phyloP scores from a whole-genome alignment of 179 eudicot species.

The Nepenthes alata region DNA sequence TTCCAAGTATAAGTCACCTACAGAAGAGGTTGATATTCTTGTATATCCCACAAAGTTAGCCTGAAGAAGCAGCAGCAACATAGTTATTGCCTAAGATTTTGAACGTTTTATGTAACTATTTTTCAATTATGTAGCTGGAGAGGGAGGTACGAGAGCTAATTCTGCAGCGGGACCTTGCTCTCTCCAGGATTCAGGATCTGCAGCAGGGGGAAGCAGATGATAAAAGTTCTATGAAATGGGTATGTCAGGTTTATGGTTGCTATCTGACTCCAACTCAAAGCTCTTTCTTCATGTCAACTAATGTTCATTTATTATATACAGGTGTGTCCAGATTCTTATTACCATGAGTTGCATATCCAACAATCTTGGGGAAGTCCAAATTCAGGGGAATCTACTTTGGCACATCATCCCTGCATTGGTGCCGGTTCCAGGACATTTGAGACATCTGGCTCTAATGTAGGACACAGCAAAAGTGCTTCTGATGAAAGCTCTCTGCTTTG shows the following conservation, averaged over 20 bases:
- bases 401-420: conserved; percentile 14
- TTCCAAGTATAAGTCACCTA: no score
- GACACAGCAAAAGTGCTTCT: conserved; percentile 28
- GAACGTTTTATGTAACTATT: not conserved
- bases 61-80: not conserved
- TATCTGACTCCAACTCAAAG: not conserved
- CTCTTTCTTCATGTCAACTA: not conserved
- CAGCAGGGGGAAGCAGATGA: conserved; percentile 18
- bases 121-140: conserved; percentile 23
- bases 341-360: conserved; percentile 20
- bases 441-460: conserved; percentile 22
- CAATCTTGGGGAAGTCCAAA: conserved; percentile 25
- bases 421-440: conserved; percentile 15
- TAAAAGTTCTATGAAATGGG: conserved; percentile 20
- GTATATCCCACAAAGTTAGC: not conserved
- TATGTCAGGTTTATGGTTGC: conserved; percentile 7
- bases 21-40: no score
- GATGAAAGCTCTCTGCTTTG: conserved; percentile 27
- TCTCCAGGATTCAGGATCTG: conserved; percentile 30
- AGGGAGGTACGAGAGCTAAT: conserved; percentile 27
- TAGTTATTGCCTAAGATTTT: not conserved
- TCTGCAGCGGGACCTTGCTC: conserved; percentile 29
- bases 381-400: conserved; percentile 18
- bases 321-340: conserved; percentile 23
- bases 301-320: conserved; percentile 6